Evolutionary conservation across 2,329 filamentous ascomycete species (phyloP).

Genomic region (Calycina marina): DNA sequence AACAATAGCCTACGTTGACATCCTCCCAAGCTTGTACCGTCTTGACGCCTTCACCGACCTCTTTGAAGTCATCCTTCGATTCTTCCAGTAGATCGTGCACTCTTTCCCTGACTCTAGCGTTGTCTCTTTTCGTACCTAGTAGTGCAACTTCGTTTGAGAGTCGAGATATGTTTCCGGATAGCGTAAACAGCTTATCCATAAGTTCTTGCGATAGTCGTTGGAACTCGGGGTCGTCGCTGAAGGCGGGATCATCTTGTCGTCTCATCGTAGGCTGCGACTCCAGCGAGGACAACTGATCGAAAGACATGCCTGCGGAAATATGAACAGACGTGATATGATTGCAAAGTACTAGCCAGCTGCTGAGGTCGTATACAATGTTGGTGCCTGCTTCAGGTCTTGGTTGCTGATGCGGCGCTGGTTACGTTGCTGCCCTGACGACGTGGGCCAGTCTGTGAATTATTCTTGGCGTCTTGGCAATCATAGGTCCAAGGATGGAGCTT

Average conservation of each 20-base stretch:
- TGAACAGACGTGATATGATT: too few relatives aligned
- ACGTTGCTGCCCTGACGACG: background rate
- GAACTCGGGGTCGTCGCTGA: conserved; percentile 89
- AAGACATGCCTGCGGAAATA: conserved; percentile 53
- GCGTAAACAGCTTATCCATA: conserved; percentile 75
- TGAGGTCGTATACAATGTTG: conserved; percentile 7
- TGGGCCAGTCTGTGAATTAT: background rate
- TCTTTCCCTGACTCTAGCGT: conserved; percentile 75
- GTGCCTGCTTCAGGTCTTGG: conserved; percentile 13
- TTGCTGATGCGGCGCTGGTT: conserved; percentile 13
- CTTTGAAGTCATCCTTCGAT: conserved; percentile 73
- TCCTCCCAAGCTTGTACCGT: conserved; percentile 79
- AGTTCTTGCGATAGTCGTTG: conserved; percentile 66
- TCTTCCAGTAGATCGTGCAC: conserved; percentile 81
- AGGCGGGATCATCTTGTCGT: conserved; percentile 56
- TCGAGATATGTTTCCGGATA: conserved; percentile 77
- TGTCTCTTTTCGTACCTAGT: conserved; percentile 82
- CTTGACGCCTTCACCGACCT: conserved; percentile 88
- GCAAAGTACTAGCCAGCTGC: background rate
- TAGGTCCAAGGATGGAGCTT: too few relatives aligned
- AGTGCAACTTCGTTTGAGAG: conserved; percentile 73
- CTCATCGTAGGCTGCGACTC: conserved; percentile 66
- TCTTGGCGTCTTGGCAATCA: too few relatives aligned
- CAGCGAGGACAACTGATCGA: conserved; percentile 70
- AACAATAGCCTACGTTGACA: conserved; percentile 45